Evolutionary conservation across 257 asterid genomes (phyloP), one percentile per base, ranked within the genome.

Genomic region (Hygrophila difformis): DNA sequence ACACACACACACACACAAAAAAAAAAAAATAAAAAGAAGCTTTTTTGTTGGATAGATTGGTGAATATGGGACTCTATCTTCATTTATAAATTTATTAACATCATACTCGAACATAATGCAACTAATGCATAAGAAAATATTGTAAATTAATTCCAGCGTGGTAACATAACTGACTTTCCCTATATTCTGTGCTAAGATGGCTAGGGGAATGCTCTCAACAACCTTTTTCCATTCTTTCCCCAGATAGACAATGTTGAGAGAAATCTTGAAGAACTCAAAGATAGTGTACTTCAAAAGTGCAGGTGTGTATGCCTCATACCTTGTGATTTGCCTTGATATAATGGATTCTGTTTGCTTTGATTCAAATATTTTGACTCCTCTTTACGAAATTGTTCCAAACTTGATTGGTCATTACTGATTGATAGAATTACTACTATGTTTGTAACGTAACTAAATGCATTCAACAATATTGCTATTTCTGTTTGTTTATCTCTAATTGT

Each of bases 181-280:
- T 44, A 29, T 43, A 16, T 26, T 15, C 19, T 49, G 20, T 35
- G 6, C 9, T 39, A 51, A 38, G 34, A 21, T 26, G 9, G 28
- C 21, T 5, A 14, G 34, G 45, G 41, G 31, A 69, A 42, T 34
- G 5, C 28, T 61, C 47, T 64, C 54, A 63, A 46, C 14, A 45
- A 47, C 33, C 45, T 49, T 41, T 52, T 53, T 38, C 59, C 24
- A 19, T 45, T 48, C 26, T 40, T 53, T 63, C 47, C 55, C 54
- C 72, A 88, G 97, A 76, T 88, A 48, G 89, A 75, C 13, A 66
- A 69, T 42, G 73, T 79, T 42, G 93, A 81, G 34, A 34, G 39
- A 59, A 68, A 75, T 28, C 77, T 88, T 41, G 87, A 69, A 57
- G 79, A 79, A 41, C 85, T 88, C 57, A 74, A 71, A 70, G 93